phyloP scores from a whole-genome alignment of 2,329 filamentous ascomycete genomes.

The Thermomyces lanuginosus region DNA sequence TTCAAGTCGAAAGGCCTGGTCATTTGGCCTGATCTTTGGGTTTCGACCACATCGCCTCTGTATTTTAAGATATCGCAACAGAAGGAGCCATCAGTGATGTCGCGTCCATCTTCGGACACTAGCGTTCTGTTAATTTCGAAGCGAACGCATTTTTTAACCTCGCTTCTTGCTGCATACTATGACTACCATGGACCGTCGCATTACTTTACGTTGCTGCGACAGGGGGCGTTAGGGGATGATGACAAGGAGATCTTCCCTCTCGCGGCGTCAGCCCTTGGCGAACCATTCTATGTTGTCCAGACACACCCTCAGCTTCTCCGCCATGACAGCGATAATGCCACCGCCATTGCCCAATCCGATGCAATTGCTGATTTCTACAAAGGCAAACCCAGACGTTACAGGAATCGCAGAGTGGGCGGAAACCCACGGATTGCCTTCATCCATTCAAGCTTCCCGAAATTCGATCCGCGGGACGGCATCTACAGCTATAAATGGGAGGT shows the following conservation, averaged over 20 bases:
- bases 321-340: conserved; percentile 14
- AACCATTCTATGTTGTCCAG: conserved; percentile 21
- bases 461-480: conserved; percentile 24
- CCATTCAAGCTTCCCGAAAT: conserved; percentile 28
- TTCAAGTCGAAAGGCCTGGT: conserved; percentile 38
- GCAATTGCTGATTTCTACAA: conserved; percentile 22
- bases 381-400: conserved; percentile 14
- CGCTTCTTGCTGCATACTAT: conserved; percentile 22
- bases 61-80: conserved; percentile 28
- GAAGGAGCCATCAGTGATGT: conserved; percentile 16
- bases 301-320: conserved; percentile 21
- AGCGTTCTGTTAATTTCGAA: conserved; percentile 23
- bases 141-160: conserved; percentile 17
- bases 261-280: conserved; percentile 17
- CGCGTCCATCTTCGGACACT: conserved; percentile 21
- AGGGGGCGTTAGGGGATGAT: conserved; percentile 23
- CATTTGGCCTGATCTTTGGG: conserved; percentile 42
- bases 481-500: conserved; percentile 24
- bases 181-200: conserved; percentile 19
- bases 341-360: conserved; percentile 24
- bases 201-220: conserved; percentile 23
- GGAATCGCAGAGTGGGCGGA: no score
- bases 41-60: conserved; percentile 27
- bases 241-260: conserved; percentile 26
- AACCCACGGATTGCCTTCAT: conserved; percentile 25